phyloP scores from a whole-genome alignment of 192 early-diverging fungal genomes.

The Entophlyctis luteolus region DNA sequence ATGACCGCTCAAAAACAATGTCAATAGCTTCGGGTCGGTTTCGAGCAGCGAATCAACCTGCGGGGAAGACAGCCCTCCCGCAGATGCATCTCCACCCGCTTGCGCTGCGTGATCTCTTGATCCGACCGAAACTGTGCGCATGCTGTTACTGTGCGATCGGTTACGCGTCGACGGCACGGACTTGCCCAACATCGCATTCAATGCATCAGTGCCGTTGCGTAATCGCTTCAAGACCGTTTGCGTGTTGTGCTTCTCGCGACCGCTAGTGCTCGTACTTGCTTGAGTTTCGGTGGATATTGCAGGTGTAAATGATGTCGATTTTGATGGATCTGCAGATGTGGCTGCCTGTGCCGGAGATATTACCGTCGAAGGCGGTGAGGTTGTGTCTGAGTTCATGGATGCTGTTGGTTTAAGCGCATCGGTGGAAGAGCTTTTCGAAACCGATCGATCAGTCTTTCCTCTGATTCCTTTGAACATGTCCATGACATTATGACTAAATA shows the following conservation, averaged over 20 bases:
- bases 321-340: not conserved
- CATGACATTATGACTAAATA: not conserved
- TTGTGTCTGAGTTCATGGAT: not conserved
- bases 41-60: no score
- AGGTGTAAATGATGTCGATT: not conserved
- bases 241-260: not conserved
- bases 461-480: not conserved
- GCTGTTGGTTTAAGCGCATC: not conserved
- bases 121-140: no score
- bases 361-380: not conserved
- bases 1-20: constrained; percentile 1
- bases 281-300: not conserved
- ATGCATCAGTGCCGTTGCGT: constrained; percentile 2
- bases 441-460: not conserved
- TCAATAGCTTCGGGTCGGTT: not conserved
- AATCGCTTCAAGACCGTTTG: constrained; percentile 1
- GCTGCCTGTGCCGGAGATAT: not conserved
- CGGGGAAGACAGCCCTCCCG: no score
- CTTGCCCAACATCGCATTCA: constrained; percentile 13
- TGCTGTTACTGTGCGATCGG: no score
- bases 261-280: not conserved
- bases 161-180: no score
- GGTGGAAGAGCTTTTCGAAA: not conserved
- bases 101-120: no score
- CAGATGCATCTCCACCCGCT: no score